phyloP scores from a whole-genome alignment of 2,329 filamentous ascomycete species.

The Fusarium multiceps region DNA sequence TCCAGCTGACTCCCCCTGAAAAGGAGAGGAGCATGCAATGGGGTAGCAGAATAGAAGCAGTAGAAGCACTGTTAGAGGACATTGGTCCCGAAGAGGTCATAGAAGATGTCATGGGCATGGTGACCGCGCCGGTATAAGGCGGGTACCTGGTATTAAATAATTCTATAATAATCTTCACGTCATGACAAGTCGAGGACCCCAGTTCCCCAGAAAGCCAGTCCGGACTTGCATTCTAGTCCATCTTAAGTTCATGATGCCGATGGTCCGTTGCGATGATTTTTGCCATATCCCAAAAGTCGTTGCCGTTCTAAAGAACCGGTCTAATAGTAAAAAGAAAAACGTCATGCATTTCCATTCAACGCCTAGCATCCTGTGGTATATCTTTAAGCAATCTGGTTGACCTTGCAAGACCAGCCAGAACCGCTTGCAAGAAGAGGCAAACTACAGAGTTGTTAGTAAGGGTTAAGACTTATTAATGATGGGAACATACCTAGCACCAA shows the following conservation, averaged over 20 bases:
- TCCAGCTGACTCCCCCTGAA: slow-evolving; percentile 74
- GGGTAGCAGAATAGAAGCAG: slow-evolving; percentile 80
- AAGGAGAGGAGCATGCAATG: slow-evolving; percentile 92
- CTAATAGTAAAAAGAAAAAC: slow-evolving; percentile 38
- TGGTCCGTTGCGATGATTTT: slow-evolving; percentile 27
- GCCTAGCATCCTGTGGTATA: slow-evolving; percentile 35
- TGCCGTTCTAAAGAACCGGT: slow-evolving; percentile 32
- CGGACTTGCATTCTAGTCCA: slow-evolving; percentile 30
- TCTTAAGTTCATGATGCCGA: slow-evolving; percentile 34
- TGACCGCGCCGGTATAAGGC: slow-evolving; percentile 61
- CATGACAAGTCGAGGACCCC: slow-evolving; percentile 37
- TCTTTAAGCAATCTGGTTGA: slow-evolving; percentile 75
- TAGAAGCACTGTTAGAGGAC: slow-evolving; percentile 73
- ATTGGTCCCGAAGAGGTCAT: slow-evolving; percentile 71
- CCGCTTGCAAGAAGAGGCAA: slow-evolving; percentile 83
- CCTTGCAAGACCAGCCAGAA: slow-evolving; percentile 90
- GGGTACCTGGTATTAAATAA: slow-evolving; percentile 43
- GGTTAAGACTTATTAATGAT: background rate
- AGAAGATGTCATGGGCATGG: slow-evolving; percentile 70
- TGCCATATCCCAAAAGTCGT: slow-evolving; percentile 44
- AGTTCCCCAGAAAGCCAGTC: slow-evolving; percentile 34
- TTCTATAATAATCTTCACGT: slow-evolving; percentile 46
- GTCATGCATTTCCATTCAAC: slow-evolving; percentile 42
- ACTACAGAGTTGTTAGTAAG: slow-evolving; percentile 59
- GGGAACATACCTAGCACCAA: slow-evolving; percentile 85